phyloP scores from a whole-genome alignment of 2,329 filamentous ascomycete genomes.

The Diplocarpon mali region DNA sequence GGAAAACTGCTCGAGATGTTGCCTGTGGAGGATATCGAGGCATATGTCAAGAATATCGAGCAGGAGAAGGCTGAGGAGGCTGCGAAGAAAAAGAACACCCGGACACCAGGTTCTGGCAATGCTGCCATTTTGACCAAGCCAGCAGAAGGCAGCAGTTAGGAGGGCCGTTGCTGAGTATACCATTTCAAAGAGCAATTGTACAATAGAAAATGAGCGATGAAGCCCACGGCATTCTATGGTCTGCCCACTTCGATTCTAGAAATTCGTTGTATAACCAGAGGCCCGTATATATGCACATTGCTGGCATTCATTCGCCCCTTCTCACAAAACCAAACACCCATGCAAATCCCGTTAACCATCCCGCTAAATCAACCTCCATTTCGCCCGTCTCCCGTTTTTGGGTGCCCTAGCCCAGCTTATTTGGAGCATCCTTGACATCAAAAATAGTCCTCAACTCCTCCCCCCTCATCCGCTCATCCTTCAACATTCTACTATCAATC shows the following conservation, averaged over 20 bases:
- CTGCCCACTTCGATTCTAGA: too few relatives aligned
- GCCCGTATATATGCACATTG: too few relatives aligned
- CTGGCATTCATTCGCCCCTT: not conserved
- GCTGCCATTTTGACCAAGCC: slow-evolving; percentile 62
- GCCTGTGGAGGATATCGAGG: slow-evolving; percentile 90
- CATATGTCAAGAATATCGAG: slow-evolving; percentile 97
- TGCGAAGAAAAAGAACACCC: slow-evolving; percentile 86
- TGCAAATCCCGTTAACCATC: not conserved
- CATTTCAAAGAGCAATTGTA: slow-evolving; percentile 25
- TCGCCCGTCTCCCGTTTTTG: not conserved
- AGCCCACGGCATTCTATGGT: not conserved
- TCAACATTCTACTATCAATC: slow-evolving; percentile 81
- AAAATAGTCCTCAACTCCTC: slow-evolving; percentile 57
- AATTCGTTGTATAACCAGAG: too few relatives aligned
- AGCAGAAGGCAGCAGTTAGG: slow-evolving; percentile 24
- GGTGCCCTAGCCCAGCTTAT: slow-evolving; percentile 56
- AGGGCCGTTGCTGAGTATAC: slow-evolving; percentile 9
- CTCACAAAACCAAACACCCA: not conserved
- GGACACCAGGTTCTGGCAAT: slow-evolving; percentile 56
- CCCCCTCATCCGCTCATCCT: slow-evolving; percentile 64
- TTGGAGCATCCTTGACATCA: slow-evolving; percentile 61
- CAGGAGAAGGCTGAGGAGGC: slow-evolving; percentile 99
- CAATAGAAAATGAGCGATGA: slow-evolving; percentile 27
- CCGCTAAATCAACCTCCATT: slow-evolving; percentile 24
- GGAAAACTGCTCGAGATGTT: slow-evolving; percentile 88